phyloP scores from a whole-genome alignment of 257 asterid species.

The Penstemon davidsonii region DNA sequence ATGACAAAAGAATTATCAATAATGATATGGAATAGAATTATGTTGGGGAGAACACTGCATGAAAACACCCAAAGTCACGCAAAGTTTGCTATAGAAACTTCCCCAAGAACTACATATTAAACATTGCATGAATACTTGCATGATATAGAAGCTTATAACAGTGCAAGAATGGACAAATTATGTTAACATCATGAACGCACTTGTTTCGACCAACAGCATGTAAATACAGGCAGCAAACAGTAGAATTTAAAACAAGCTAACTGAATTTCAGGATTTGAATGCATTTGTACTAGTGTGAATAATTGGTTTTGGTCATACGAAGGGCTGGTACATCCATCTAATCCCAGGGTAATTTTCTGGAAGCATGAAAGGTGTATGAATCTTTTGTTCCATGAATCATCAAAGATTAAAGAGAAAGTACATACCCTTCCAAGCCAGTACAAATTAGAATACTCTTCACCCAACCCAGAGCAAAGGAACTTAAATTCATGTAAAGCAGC shows the following conservation, averaged over 20 bases:
- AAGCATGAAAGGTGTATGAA: constrained; percentile 19
- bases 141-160: constrained; percentile 12
- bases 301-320: constrained; percentile 9
- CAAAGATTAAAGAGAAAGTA: constrained; percentile 20
- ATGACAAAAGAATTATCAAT: constrained; percentile 14
- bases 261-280: constrained; percentile 17
- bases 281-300: constrained; percentile 12
- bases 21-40: neutral
- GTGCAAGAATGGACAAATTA: constrained; percentile 1
- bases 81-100: constrained; percentile 20
- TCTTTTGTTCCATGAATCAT: constrained; percentile 16
- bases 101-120: neutral
- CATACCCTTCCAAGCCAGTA: constrained; percentile 91
- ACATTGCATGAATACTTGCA: constrained; percentile 3
- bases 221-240: constrained; percentile 18
- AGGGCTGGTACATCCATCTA: constrained; percentile 14
- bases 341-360: constrained; percentile 5
- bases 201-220: constrained; percentile 20
- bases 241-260: constrained; percentile 16
- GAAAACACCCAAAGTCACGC: neutral
- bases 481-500: constrained; percentile 89
- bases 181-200: constrained; percentile 4
- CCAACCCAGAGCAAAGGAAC: constrained; percentile 63
- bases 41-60: neutral
- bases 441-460: constrained; percentile 58